A percentile compares a stretch with the other conserved stretches of the same genome.
Evolutionary conservation across 2,329 filamentous ascomycete genomes (phyloP).

Genomic region (Monosporascus cannonballus): DNA sequence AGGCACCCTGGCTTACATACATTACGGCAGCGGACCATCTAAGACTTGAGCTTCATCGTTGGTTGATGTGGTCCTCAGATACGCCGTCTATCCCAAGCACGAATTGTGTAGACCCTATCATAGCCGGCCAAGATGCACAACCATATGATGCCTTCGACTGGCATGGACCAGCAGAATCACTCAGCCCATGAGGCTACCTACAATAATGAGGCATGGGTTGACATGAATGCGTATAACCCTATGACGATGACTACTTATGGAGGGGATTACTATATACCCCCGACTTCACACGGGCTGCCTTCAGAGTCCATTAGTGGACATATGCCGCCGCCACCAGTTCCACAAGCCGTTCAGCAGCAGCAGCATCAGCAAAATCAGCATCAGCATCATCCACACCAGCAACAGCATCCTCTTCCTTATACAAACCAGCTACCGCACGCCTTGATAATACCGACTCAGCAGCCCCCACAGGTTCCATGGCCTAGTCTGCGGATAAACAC

Average conservation of each 20-base stretch:
- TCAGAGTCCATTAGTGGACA: slow-evolving; percentile 41
- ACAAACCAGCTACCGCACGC: slow-evolving; percentile 53
- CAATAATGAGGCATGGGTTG: slow-evolving; percentile 46
- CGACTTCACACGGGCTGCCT: slow-evolving; percentile 40
- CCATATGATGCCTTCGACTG: slow-evolving; percentile 38
- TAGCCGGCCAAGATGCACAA: slow-evolving; percentile 35
- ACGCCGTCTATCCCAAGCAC: slow-evolving; percentile 13
- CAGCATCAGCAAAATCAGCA: slow-evolving; percentile 24
- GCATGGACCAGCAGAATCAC: slow-evolving; percentile 41
- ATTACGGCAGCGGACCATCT: slow-evolving; percentile 13
- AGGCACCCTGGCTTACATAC: slow-evolving; percentile 17
- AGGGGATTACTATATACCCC: slow-evolving; percentile 54
- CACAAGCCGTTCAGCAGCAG: slow-evolving; percentile 52
- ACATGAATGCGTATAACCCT: slow-evolving; percentile 58
- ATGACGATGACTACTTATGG: slow-evolving; percentile 66
- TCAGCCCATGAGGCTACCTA: slow-evolving; percentile 37
- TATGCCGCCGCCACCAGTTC: slow-evolving; percentile 55
- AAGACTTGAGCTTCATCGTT: slow-evolving; percentile 15
- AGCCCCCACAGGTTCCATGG: slow-evolving; percentile 48
- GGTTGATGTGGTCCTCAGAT: slow-evolving; percentile 17
- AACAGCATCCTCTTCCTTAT: slow-evolving; percentile 14
- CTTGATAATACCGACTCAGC: slow-evolving; percentile 62
- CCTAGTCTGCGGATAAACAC: slow-evolving; percentile 77
- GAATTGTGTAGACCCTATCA: slow-evolving; percentile 13
- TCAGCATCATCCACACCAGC: background rate